Evolutionary conservation across 768 basidiomycete species (phyloP), one percentile per base, ranked within the genome.

Genomic region (Boletus subparvulus): DNA sequence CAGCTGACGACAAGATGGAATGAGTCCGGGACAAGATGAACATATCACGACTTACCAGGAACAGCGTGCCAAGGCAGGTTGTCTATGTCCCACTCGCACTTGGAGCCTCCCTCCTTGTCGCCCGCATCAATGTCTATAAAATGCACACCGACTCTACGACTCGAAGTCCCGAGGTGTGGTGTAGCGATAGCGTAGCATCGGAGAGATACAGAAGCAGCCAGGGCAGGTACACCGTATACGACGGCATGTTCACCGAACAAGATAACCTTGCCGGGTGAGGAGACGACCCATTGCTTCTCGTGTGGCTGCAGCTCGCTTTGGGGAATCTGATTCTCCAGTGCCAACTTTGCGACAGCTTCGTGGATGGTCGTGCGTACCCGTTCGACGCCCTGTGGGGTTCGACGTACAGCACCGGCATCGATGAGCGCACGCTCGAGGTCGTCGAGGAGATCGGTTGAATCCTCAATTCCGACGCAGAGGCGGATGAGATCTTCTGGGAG

Each of bases 231-330:
- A 52, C 97, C 97, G 70, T 98, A 88, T 19, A 99, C 97, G 49
- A 99, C 97, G 17, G 97, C 96, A 73, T 99, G 97, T 74, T 99
- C 97, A 47, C 97, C 97, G 62, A 98, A 99, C 59, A 99, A 73
- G 61, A 99, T 98, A 56, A 98, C 91, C 69, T 99, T 99, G 26
- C 97, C 97, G 9, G 97, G 97, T 3, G 97, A 94, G 55, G 93
- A 94, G 55, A 98, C 87, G 50, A 97, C 81, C 86, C 91, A 91
- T 67, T 90, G 88, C 40, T 75, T 72, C 48, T 82, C 67, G 55
- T 67, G 57, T 62, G 71, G 63, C 16, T 39, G 56, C 21, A 37
- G 13, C 19, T n/a, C 11, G 12, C 12, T 39, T 21, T 41, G 73
- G 66, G 47, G 3, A 28, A 33, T 47, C 28, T 56, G 61, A 30